Evolutionary conservation across 345 rosid genomes (phyloP).

Genomic region (Psidium friedrichsthalianum): DNA sequence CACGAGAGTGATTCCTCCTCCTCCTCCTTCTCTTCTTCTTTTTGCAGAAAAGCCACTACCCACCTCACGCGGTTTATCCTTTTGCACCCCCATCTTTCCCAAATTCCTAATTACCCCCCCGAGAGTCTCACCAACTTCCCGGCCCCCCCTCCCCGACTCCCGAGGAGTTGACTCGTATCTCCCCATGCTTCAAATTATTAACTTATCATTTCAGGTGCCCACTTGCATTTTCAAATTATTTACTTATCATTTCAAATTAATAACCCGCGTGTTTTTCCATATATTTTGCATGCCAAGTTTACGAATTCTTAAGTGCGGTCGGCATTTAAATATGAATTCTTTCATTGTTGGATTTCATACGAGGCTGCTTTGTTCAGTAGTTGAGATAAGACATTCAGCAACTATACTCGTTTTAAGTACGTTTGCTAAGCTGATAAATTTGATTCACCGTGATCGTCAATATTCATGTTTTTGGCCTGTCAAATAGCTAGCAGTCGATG

Average conservation of each 20-base stretch:
- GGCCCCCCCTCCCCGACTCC: neutral
- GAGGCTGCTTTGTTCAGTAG: neutral
- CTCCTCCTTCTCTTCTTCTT: accelerated
- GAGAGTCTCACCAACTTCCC: neutral
- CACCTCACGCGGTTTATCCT: neutral
- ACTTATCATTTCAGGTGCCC: neutral
- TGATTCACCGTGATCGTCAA: accelerated
- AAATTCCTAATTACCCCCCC: neutral
- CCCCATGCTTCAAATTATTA: neutral
- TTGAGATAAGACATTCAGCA: accelerated
- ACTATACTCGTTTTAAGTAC: neutral
- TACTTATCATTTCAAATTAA: neutral
- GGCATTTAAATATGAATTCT: neutral
- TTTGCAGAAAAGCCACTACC: neutral
- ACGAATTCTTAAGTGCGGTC: neutral
- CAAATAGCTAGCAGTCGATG: accelerated
- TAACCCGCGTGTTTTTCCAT: neutral
- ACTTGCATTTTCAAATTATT: neutral
- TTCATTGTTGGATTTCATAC: neutral
- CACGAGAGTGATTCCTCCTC: neutral
- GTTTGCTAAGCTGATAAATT: neutral
- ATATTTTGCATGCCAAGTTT: neutral
- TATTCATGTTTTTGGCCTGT: neutral
- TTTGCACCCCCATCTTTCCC: neutral
- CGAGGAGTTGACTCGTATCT: neutral